These are phyloP conservation scores for Cadophora malorum DNA, from an alignment of 2,329 filamentous ascomycete genomes.

Conservation along the genomic window DNA sequence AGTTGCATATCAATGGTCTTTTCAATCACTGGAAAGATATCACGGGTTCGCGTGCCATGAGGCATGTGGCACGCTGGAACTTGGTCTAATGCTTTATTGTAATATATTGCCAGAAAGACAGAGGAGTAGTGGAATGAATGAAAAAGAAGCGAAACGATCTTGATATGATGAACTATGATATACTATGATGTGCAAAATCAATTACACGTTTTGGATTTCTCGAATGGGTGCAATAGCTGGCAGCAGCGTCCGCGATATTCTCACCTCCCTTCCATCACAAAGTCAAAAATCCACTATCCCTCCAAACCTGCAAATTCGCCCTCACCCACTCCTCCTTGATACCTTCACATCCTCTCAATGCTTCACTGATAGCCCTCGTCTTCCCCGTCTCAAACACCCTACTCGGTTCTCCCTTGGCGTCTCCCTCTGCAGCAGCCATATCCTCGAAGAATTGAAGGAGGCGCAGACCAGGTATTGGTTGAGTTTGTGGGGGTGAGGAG, in stretches of 20 bases:
- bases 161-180: background rate
- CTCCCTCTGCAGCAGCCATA: slow-evolving; percentile 29
- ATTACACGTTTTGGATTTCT: no score
- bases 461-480: slow-evolving; percentile 35
- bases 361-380: slow-evolving; percentile 27
- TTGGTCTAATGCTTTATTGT: slow-evolving; percentile 31
- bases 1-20: slow-evolving; percentile 8
- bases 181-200: no score
- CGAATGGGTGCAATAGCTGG: no score
- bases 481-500: background rate
- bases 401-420: slow-evolving; percentile 16
- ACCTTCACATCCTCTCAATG: slow-evolving; percentile 32
- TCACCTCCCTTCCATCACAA: background rate
- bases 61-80: background rate
- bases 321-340: slow-evolving; percentile 36
- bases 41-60: background rate
- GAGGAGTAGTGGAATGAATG: background rate
- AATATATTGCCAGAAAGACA: slow-evolving; percentile 28
- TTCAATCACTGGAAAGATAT: background rate
- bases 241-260: no score
- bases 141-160: background rate
- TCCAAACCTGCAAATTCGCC: slow-evolving; percentile 37
- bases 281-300: slow-evolving; percentile 34
- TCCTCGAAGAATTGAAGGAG: slow-evolving; percentile 40
- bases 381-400: slow-evolving; percentile 38